Evolutionary conservation across 2,329 filamentous ascomycete species (phyloP).

Genomic region (Chaetomiaceae sp.): DNA sequence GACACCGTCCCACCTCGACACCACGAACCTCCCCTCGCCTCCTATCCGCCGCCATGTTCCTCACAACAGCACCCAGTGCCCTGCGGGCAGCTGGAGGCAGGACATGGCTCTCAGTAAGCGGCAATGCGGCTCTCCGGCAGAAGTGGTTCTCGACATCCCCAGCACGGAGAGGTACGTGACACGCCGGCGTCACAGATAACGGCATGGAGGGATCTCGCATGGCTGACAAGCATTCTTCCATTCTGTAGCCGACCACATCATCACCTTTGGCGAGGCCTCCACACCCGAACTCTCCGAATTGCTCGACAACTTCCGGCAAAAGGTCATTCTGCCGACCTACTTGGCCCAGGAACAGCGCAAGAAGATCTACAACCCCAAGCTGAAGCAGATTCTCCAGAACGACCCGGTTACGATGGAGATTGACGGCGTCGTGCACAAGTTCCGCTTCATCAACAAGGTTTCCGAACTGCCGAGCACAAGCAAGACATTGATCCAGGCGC

Average conservation of each 20-base stretch:
- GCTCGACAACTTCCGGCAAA: slow-evolving; percentile 51
- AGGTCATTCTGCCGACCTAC: slow-evolving; percentile 59
- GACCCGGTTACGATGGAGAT: slow-evolving; percentile 57
- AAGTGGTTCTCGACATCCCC: slow-evolving; percentile 27
- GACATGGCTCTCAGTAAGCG: slow-evolving; percentile 19
- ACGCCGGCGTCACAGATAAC: background rate
- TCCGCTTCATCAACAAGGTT: slow-evolving; percentile 43
- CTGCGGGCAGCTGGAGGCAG: slow-evolving; percentile 23
- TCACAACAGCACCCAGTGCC: slow-evolving; percentile 20
- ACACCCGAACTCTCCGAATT: slow-evolving; percentile 50
- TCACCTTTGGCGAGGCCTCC: slow-evolving; percentile 48
- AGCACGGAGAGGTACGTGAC: slow-evolving; percentile 18
- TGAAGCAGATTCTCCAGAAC: slow-evolving; percentile 45
- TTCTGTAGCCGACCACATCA: slow-evolving; percentile 31
- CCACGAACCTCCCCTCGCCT: background rate
- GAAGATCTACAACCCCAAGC: slow-evolving; percentile 46
- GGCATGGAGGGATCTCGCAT: background rate
- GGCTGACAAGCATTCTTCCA: slow-evolving; percentile 10
- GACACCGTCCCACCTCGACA: background rate
- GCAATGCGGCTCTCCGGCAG: slow-evolving; percentile 14
- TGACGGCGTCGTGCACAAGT: slow-evolving; percentile 51
- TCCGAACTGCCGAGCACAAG: slow-evolving; percentile 42
- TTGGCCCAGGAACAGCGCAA: slow-evolving; percentile 51
- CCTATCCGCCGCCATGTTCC: slow-evolving; percentile 23
- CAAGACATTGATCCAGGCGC: slow-evolving; percentile 34